phyloP scores from a whole-genome alignment of 192 early-diverging fungal species.

The Podochytrium sp. region DNA sequence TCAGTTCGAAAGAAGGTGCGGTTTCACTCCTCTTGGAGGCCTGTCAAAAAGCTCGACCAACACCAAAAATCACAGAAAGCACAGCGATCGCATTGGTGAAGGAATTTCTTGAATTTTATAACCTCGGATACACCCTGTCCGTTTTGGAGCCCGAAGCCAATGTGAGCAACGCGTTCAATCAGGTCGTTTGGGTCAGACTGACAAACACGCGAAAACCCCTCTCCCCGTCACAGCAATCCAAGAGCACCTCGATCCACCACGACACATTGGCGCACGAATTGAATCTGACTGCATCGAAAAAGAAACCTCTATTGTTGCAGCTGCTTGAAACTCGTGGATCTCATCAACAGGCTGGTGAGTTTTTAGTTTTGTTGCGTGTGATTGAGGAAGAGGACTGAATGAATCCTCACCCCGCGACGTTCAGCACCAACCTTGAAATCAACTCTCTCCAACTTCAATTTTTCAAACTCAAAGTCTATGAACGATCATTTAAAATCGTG shows the following conservation, averaged over 20 bases:
- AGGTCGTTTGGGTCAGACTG: too few species aligned
- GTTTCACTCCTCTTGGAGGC: not conserved
- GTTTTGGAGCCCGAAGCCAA: constrained; percentile 14
- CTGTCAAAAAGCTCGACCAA: not conserved
- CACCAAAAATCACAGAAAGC: not conserved
- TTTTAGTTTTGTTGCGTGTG: not conserved
- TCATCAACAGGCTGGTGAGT: not conserved
- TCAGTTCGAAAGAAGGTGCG: constrained; percentile 11
- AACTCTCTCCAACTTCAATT: too few species aligned
- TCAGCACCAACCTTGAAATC: too few species aligned
- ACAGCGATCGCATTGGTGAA: not conserved
- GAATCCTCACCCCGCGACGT: too few species aligned
- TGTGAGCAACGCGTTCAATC: not conserved
- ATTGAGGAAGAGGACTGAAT: too few species aligned
- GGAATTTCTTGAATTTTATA: constrained; percentile 21
- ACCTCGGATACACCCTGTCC: constrained; percentile 18
- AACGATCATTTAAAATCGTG: not conserved
- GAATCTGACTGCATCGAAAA: not conserved
- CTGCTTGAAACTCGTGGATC: not conserved
- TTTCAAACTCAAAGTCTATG: not conserved
- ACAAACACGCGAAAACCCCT: not conserved
- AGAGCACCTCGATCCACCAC: not conserved
- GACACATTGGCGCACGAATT: not conserved
- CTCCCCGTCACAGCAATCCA: not conserved
- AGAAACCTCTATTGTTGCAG: constrained; percentile 9